Evolutionary conservation across 2,329 filamentous ascomycete genomes (phyloP).

Genomic region (Mycosphaerella arachidis): DNA sequence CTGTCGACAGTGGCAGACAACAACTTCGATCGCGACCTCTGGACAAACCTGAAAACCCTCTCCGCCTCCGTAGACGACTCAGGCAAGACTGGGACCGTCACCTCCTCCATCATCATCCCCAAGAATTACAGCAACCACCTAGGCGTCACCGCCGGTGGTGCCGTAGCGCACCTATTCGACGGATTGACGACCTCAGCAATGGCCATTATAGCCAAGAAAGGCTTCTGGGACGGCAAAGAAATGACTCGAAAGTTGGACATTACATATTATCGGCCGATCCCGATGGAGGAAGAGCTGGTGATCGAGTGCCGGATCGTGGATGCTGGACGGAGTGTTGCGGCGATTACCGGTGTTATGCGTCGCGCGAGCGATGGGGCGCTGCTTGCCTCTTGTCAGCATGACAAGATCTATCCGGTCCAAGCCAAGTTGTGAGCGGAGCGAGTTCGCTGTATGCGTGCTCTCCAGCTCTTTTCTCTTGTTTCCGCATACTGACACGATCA

Average conservation of each 20-base stretch:
- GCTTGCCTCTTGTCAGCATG: slow-evolving; percentile 33
- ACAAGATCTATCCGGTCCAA: slow-evolving; percentile 22
- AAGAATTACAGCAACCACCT: slow-evolving; percentile 14
- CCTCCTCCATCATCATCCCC: slow-evolving; percentile 14
- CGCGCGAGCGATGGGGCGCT: slow-evolving; percentile 30
- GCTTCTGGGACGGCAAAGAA: slow-evolving; percentile 37
- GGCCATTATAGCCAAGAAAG: slow-evolving; percentile 16
- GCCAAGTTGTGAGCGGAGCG: slow-evolving; percentile 6
- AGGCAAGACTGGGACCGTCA: slow-evolving; percentile 4
- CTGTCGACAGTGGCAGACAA: slow-evolving; percentile 8
- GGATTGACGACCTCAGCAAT: slow-evolving; percentile 14
- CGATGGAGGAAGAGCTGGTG: slow-evolving; percentile 36
- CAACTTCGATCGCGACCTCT: slow-evolving; percentile 19
- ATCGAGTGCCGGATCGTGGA: slow-evolving; percentile 43
- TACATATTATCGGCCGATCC: slow-evolving; percentile 41
- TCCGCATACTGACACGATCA: not conserved
- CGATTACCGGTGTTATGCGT: slow-evolving; percentile 39
- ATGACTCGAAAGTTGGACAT: slow-evolving; percentile 42
- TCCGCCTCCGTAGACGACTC: slow-evolving; percentile 7
- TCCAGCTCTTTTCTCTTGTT: not conserved
- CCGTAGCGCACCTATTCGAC: slow-evolving; percentile 19
- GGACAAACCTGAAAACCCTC: slow-evolving; percentile 12
- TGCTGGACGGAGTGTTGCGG: slow-evolving; percentile 39
- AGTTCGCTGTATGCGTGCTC: not conserved
- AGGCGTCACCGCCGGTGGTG: slow-evolving; percentile 16